Conservation (phyloP, 345 rosid species). For the Populus davidiana region DNA sequence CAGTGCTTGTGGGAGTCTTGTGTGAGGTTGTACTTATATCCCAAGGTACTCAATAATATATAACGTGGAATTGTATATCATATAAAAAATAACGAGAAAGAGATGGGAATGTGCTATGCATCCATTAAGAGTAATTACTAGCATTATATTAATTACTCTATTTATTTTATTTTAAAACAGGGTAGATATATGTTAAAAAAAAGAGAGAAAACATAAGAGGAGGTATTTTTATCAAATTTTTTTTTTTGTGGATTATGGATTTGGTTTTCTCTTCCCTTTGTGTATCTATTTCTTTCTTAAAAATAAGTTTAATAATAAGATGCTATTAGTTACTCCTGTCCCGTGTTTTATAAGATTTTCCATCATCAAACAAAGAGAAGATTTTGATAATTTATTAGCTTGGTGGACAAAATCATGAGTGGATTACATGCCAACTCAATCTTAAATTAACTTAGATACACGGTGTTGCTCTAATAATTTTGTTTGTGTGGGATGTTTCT, state of each 20-base stretch:
- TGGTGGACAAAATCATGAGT: slow-evolving; percentile 25
- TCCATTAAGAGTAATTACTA: neutral
- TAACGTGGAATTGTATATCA: neutral
- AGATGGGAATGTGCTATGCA: neutral
- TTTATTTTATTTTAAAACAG: too few species aligned
- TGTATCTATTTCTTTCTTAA: neutral
- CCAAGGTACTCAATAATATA: neutral
- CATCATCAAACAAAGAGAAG: neutral
- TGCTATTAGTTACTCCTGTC: neutral
- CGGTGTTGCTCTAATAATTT: slow-evolving; percentile 20
- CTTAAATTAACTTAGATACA: neutral
- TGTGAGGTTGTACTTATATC: neutral
- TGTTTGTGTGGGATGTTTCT: slow-evolving; percentile 18
- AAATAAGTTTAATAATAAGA: neutral
- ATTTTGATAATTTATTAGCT: neutral
- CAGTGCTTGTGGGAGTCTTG: neutral
- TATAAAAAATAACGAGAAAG: neutral
- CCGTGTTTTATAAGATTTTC: too few species aligned
- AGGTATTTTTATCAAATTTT: too few species aligned
- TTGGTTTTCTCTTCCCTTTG: too few species aligned
- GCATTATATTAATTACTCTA: too few species aligned
- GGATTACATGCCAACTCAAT: slow-evolving; percentile 29
- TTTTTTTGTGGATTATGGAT: too few species aligned
- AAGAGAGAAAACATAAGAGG: too few species aligned
- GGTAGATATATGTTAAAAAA: too few species aligned